These are phyloP conservation scores for Acanthochlamys bracteata DNA, from an alignment of 106 monocot species.

Conservation along the genomic window DNA sequence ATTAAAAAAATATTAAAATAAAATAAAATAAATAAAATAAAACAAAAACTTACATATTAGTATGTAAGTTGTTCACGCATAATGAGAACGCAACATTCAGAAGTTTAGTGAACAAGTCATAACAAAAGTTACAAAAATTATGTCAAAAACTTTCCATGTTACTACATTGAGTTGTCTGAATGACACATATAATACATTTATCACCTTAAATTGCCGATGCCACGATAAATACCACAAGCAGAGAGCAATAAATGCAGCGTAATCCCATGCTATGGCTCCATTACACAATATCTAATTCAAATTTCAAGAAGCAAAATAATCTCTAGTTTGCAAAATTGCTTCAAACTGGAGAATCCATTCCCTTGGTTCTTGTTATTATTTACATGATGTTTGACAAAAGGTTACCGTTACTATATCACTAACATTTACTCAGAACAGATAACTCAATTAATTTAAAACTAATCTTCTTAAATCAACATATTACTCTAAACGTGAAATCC, in stretches of 20 bases:
- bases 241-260: too few relatives aligned
- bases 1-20: too few relatives aligned
- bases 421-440: neutral
- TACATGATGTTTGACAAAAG: neutral
- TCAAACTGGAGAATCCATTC: too few relatives aligned
- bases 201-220: neutral
- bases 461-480: neutral
- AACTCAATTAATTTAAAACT: neutral
- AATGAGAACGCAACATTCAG: neutral
- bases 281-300: too few relatives aligned
- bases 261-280: too few relatives aligned
- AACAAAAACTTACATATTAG: constrained; percentile 71
- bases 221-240: neutral
- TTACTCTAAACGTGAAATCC: neutral
- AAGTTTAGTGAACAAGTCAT: neutral
- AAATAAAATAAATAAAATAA: neutral
- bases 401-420: too few relatives aligned
- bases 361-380: neutral
- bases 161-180: neutral
- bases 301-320: too few relatives aligned
- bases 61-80: constrained; percentile 9
- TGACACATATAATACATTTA: neutral
- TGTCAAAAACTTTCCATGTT: neutral
- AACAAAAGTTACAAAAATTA: neutral
- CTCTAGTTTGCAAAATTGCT: too few relatives aligned